These are phyloP conservation scores for Periconia macrospinosa DNA, from an alignment of 2,329 filamentous ascomycete species.

Conservation along the genomic window DNA sequence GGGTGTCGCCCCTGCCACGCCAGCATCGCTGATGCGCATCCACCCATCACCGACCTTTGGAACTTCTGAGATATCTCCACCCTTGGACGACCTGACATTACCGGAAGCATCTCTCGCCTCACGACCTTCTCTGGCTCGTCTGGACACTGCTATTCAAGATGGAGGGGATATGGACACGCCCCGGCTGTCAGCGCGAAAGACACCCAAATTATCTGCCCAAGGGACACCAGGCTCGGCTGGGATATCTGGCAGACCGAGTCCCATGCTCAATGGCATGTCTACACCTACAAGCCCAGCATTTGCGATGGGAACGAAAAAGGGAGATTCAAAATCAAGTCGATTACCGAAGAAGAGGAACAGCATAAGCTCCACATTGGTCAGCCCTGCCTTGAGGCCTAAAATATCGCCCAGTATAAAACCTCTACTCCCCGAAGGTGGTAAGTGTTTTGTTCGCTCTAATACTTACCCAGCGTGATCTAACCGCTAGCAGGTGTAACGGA, in stretches of 20 bases:
- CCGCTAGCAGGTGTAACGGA: slow-evolving; percentile 50
- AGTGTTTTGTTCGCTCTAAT: slow-evolving; percentile 27
- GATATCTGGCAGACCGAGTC: slow-evolving; percentile 47
- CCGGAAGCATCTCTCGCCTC: slow-evolving; percentile 65
- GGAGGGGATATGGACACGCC: slow-evolving; percentile 57
- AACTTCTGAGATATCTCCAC: slow-evolving; percentile 25
- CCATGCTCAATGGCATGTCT: slow-evolving; percentile 54
- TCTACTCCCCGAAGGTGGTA: slow-evolving; percentile 71
- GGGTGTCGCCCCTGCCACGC: slow-evolving; percentile 62
- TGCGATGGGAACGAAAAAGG: slow-evolving; percentile 29
- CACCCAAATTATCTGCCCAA: slow-evolving; percentile 65
- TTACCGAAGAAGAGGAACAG: slow-evolving; percentile 57
- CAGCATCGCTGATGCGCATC: slow-evolving; percentile 77
- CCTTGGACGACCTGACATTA: slow-evolving; percentile 66
- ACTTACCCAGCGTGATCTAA: slow-evolving; percentile 10
- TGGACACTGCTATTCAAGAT: slow-evolving; percentile 54
- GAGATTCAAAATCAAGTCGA: slow-evolving; percentile 29
- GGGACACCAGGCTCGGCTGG: slow-evolving; percentile 47
- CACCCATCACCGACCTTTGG: slow-evolving; percentile 42
- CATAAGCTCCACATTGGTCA: slow-evolving; percentile 66
- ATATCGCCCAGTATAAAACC: slow-evolving; percentile 97
- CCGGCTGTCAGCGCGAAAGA: slow-evolving; percentile 65
- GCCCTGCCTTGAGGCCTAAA: slow-evolving; percentile 81
- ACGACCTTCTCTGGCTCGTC: slow-evolving; percentile 51
- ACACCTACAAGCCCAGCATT: slow-evolving; percentile 51